phyloP scores from a whole-genome alignment of 306 rosid species.

The Lagenaria siceraria region DNA sequence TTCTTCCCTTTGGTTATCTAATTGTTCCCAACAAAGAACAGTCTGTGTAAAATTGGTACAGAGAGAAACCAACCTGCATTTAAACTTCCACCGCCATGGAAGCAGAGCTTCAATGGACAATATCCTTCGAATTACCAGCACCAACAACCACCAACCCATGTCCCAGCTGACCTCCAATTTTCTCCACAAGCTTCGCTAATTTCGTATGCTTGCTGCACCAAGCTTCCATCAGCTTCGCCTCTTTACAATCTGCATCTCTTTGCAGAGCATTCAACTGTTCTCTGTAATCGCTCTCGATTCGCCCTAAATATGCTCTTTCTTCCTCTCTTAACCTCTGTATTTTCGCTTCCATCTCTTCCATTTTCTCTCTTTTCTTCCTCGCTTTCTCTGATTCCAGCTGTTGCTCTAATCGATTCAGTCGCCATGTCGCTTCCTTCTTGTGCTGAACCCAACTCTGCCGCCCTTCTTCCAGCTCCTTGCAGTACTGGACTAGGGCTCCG shows the following conservation, averaged over 20 bases:
- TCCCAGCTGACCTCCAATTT: background rate
- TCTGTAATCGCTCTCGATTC: constrained; percentile 25
- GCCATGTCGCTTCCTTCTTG: constrained; percentile 37
- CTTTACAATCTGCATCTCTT: constrained; percentile 25
- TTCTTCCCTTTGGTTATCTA: background rate
- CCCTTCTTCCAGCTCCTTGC: constrained; percentile 32
- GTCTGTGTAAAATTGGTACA: background rate
- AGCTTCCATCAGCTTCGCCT: constrained; percentile 24
- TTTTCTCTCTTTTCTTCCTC: constrained; percentile 28
- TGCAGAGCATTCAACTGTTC: constrained; percentile 13
- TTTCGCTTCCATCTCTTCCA: constrained; percentile 30
- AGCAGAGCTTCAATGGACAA: background rate
- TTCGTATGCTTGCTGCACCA: constrained; percentile 20
- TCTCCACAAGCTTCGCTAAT: constrained; percentile 19
- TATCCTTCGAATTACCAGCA: background rate
- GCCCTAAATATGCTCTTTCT: constrained; percentile 13
- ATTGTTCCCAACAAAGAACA: background rate
- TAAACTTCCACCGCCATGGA: background rate
- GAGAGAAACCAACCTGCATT: constrained; percentile 2
- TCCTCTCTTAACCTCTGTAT: constrained; percentile 25
- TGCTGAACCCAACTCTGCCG: constrained; percentile 29
- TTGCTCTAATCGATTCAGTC: constrained; percentile 36
- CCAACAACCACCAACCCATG: background rate
- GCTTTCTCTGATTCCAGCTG: constrained; percentile 40
- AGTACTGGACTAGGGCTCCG: constrained; percentile 14